Evolutionary conservation across 1,284 basidiomycete species (phyloP).

Genomic region (Sanghuangporus sanghuang): DNA sequence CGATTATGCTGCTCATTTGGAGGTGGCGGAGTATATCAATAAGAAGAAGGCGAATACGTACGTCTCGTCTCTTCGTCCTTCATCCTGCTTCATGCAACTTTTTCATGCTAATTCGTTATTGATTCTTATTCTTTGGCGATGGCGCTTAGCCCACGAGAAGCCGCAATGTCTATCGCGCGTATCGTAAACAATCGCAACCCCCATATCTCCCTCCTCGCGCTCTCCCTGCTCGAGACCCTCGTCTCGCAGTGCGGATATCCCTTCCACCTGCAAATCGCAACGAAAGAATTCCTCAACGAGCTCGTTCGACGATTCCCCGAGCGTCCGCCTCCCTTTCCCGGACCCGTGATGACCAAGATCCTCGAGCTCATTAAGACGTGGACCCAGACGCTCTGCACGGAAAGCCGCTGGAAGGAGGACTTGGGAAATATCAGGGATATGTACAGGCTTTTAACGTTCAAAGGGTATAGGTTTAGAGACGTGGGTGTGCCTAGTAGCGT

Average conservation of each 20-base stretch:
- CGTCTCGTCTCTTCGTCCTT: slow-evolving; percentile 28
- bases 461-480: slow-evolving; percentile 87
- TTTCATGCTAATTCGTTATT: background rate
- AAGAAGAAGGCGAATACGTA: slow-evolving; percentile 96
- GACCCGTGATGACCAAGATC: slow-evolving; percentile 92
- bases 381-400: slow-evolving; percentile 91
- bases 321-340: slow-evolving; percentile 91
- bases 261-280: slow-evolving; percentile 95
- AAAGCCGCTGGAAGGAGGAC: slow-evolving; percentile 94
- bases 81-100: background rate
- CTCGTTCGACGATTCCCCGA: slow-evolving; percentile 98
- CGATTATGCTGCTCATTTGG: slow-evolving; percentile 89
- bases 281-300: slow-evolving; percentile 98
- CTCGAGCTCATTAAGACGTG: slow-evolving; percentile 92
- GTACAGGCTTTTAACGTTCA: slow-evolving; percentile 93
- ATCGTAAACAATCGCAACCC: slow-evolving; percentile 88
- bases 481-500: slow-evolving; percentile 47
- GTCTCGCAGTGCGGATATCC: slow-evolving; percentile 96
- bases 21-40: slow-evolving; percentile 92
- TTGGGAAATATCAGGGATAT: slow-evolving; percentile 97
- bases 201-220: slow-evolving; percentile 81
- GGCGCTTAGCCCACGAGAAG: slow-evolving; percentile 71
- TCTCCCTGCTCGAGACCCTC: slow-evolving; percentile 86
- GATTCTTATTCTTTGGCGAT: background rate
- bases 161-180: slow-evolving; percentile 77